phyloP scores from a whole-genome alignment of 164 flowering plant genomes.

The Vitis cinerea region DNA sequence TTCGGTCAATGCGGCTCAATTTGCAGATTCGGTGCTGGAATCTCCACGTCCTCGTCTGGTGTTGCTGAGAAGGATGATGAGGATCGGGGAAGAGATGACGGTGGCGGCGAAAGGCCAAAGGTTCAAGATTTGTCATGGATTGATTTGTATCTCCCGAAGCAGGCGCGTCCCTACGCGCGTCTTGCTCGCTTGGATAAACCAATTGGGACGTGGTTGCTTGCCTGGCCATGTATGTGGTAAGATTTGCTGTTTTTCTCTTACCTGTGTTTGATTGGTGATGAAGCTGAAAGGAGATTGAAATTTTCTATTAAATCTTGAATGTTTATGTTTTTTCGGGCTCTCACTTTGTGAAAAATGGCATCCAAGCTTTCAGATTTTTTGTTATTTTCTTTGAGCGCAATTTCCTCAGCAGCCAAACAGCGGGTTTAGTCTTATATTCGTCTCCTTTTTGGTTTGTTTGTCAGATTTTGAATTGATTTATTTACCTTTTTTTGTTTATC shows the following conservation, averaged over 20 bases:
- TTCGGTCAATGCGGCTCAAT: not conserved
- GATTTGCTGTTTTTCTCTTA: not conserved
- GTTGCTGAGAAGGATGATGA: conserved; percentile 5
- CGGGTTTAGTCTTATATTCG: no score
- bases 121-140: conserved; percentile 52
- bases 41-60: conserved; percentile 11
- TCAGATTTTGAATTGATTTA: no score
- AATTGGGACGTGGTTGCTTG: conserved; percentile 96
- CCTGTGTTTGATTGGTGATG: not conserved
- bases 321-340: not conserved
- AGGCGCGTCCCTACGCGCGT: conserved; percentile 62
- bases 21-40: conserved; percentile 7
- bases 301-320: not conserved
- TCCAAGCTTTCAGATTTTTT: not conserved
- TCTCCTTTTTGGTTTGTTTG: no score
- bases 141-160: conserved; percentile 64
- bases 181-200: conserved; percentile 95
- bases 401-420: no score
- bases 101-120: not conserved
- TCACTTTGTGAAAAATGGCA: not conserved
- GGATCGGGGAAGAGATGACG: conserved; percentile 4
- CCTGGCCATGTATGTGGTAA: conserved; percentile 99
- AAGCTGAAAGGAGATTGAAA: not conserved
- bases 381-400: no score
- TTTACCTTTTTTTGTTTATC: no score